phyloP scores from a whole-genome alignment of 2,329 filamentous ascomycete genomes.

The Thelonectria blattea region DNA sequence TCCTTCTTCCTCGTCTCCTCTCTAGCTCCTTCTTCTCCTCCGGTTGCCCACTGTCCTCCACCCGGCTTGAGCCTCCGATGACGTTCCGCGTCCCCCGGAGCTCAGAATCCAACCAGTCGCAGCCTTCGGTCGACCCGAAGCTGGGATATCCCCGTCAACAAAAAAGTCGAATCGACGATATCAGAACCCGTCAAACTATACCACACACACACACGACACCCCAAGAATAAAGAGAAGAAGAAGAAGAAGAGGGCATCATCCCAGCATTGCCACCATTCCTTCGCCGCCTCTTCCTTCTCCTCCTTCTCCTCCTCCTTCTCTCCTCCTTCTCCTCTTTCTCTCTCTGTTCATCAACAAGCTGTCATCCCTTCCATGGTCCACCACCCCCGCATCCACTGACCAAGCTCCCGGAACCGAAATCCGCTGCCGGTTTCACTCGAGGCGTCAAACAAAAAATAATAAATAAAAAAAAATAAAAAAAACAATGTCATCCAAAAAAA shows the following conservation, averaged over 20 bases:
- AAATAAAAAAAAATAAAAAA: neutral
- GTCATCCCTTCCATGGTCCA: constrained; percentile 36
- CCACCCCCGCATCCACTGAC: constrained; percentile 36
- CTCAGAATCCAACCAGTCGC: neutral
- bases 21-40: constrained; percentile 9
- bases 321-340: constrained; percentile 29
- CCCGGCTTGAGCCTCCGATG: constrained; percentile 27
- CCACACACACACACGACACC: neutral
- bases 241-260: neutral
- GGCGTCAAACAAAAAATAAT: neutral
- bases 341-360: constrained; percentile 24
- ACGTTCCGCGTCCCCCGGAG: constrained; percentile 11
- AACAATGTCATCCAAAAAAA: neutral
- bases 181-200: neutral
- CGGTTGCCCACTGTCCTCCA: neutral
- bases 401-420: constrained; percentile 35
- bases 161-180: neutral
- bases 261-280: constrained; percentile 23
- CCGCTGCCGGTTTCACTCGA: constrained; percentile 22
- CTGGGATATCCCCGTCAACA: constrained; percentile 28
- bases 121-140: constrained; percentile 4
- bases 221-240: neutral
- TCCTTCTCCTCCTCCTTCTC: too few species aligned
- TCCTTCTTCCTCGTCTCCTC: constrained; percentile 16
- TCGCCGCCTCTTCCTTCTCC: constrained; percentile 18